Base-by-base conservation (phyloP, 345 rosid genomes). In the Pistacia vera region DNA sequence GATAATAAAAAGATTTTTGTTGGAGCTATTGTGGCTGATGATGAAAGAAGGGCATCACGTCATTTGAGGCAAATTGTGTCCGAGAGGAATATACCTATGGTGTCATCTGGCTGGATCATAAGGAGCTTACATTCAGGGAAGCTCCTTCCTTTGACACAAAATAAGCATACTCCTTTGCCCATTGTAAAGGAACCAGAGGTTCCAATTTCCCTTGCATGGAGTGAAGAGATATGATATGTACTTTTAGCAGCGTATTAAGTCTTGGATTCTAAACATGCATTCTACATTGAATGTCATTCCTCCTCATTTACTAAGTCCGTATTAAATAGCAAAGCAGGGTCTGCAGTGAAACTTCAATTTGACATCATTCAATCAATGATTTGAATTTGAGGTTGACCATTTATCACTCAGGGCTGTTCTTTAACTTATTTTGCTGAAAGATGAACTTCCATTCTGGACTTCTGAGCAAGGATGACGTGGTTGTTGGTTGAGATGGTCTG, bases 61-160 rank as follows among this genome's bases (percentile, higher is more conserved):
- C 96, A 91, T 80, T 83, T 89, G 81, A 83, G 80, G 77, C 86
- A 88, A 9, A 89, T 88, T 73, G 93, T 92, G 33, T 71, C 56
- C 8, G 95, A 91, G 78, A 85, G 81, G 80, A 81, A 84, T 68
- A 85, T 89, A 79, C 83, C 90, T 20, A 52, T 89, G 83, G 70
- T 88, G 85, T 71, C 87, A 62, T 83, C 83, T 51, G 75, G 79
- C 78, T 86, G 91, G 91, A 77, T 86, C 3, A 77, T 80, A 22
- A 86, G 81, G 83, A 83, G 89, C 89, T 80, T 88, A 73, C 82
- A 83, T 82, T 66, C 41, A 28, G 87, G 90, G 36, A 80, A 68
- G 57, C 87, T 83, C 22, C 82, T 83, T 58, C 84, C 88, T 54
- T 25, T 78, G n/a, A 63, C 12, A 49, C 79, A 74, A 68, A 64